Conservation (phyloP, 2,329 filamentous ascomycete species). For the Clarireedia sp. region DNA sequence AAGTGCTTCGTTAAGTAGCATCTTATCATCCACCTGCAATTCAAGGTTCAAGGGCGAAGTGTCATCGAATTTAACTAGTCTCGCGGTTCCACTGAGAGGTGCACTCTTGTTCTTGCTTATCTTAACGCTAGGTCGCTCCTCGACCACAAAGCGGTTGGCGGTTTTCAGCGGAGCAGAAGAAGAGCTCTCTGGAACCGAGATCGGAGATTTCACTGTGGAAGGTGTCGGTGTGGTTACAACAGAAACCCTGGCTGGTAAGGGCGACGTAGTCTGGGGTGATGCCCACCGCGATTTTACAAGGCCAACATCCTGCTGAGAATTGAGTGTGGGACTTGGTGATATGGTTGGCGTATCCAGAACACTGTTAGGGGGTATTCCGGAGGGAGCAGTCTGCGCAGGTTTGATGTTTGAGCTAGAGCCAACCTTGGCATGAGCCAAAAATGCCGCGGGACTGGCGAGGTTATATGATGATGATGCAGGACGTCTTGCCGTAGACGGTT, state of each 20-base stretch:
- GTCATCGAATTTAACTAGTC: background rate
- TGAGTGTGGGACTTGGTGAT: background rate
- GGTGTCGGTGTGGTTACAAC: background rate
- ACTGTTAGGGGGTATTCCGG: background rate
- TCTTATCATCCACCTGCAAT: background rate
- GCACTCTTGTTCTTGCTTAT: background rate
- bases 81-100: background rate
- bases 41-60: background rate
- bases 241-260: background rate
- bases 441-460: background rate
- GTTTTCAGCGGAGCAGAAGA: background rate
- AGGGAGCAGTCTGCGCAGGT: background rate
- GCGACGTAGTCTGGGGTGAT: background rate
- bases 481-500: background rate
- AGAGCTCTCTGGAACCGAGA: background rate
- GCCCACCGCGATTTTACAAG: constrained; percentile 1
- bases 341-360: background rate
- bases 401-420: background rate
- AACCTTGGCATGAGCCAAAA: background rate
- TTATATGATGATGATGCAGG: background rate
- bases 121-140: background rate
- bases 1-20: constrained; percentile 9
- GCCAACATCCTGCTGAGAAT: background rate
- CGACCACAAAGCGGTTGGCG: background rate
- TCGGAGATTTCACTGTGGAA: background rate